Evolutionary conservation across 2,329 filamentous ascomycete genomes (phyloP).

Genomic region (Nemania serpens): DNA sequence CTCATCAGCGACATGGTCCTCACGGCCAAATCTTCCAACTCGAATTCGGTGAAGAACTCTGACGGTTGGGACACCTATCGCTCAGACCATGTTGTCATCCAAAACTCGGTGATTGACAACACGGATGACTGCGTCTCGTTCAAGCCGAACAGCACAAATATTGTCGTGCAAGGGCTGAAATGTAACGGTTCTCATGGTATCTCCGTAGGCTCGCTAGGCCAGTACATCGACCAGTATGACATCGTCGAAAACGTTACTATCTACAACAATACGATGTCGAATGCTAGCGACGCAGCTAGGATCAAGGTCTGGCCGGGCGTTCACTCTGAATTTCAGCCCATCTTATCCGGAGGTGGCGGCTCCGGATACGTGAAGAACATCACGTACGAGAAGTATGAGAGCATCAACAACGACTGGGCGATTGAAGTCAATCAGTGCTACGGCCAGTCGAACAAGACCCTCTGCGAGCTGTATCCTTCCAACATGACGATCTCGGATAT

Average conservation of each 20-base stretch:
- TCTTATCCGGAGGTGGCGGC: slow-evolving; percentile 68
- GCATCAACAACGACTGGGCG: slow-evolving; percentile 67
- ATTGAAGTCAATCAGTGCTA: slow-evolving; percentile 71
- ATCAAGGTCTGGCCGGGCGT: slow-evolving; percentile 76
- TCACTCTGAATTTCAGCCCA: slow-evolving; percentile 57
- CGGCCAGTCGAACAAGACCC: slow-evolving; percentile 46
- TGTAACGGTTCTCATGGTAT: slow-evolving; percentile 76
- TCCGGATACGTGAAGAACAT: slow-evolving; percentile 66
- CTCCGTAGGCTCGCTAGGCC: slow-evolving; percentile 71
- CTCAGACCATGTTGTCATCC: slow-evolving; percentile 65
- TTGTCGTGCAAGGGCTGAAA: slow-evolving; percentile 67
- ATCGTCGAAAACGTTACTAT: slow-evolving; percentile 72
- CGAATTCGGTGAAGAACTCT: slow-evolving; percentile 63
- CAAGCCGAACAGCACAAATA: slow-evolving; percentile 73
- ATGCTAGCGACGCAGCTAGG: slow-evolving; percentile 67
- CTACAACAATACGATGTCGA: slow-evolving; percentile 63
- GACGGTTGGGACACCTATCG: slow-evolving; percentile 70
- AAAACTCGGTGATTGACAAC: slow-evolving; percentile 67
- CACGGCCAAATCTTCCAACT: slow-evolving; percentile 50
- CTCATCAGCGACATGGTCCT: slow-evolving; percentile 68
- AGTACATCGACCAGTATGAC: slow-evolving; percentile 66
- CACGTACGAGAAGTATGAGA: slow-evolving; percentile 65
- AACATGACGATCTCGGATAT: slow-evolving; percentile 60
- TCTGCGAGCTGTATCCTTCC: slow-evolving; percentile 45
- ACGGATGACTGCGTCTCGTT: slow-evolving; percentile 75